Conservation (phyloP, 495 filamentous ascomycete species). For the Rhypophila decipiens region DNA sequence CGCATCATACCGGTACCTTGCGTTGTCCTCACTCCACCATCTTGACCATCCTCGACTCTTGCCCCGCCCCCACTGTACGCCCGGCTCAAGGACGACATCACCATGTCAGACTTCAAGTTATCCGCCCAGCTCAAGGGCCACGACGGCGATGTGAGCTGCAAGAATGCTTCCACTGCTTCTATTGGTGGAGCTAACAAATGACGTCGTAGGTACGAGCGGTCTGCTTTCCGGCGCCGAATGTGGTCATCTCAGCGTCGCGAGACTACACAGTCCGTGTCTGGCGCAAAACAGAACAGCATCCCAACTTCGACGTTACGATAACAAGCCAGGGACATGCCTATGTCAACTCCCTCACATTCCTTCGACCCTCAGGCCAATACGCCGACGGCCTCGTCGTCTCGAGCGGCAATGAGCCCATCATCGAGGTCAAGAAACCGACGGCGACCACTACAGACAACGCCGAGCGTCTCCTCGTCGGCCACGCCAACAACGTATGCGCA, state of each 20-base stretch:
- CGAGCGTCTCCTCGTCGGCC: slow-evolving; percentile 78
- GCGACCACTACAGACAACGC: slow-evolving; percentile 62
- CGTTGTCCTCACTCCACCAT: too few relatives aligned
- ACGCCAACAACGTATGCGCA: slow-evolving; percentile 78
- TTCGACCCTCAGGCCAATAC: slow-evolving; percentile 60
- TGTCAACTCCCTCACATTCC: slow-evolving; percentile 76
- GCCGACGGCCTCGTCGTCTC: slow-evolving; percentile 81
- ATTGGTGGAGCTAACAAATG: slow-evolving; percentile 9
- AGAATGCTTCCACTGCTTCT: slow-evolving; percentile 10
- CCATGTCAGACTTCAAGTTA: slow-evolving; percentile 64
- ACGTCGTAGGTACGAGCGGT: slow-evolving; percentile 74
- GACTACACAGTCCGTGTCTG: slow-evolving; percentile 87
- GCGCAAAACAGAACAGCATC: slow-evolving; percentile 50
- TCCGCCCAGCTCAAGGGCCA: slow-evolving; percentile 75
- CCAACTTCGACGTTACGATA: slow-evolving; percentile 76
- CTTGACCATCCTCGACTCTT: too few relatives aligned
- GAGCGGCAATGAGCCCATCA: slow-evolving; percentile 83
- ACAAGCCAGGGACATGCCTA: slow-evolving; percentile 70
- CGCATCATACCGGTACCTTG: too few relatives aligned
- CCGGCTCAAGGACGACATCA: neutral
- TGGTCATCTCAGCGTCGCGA: slow-evolving; percentile 77
- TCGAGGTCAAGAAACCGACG: slow-evolving; percentile 74
- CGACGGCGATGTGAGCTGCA: slow-evolving; percentile 66
- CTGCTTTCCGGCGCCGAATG: slow-evolving; percentile 65
- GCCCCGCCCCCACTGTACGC: neutral